A percentile compares a stretch with the other conserved stretches of the same genome.
Evolutionary conservation across 2,329 filamentous ascomycete species (phyloP).

Genomic region (Ilyonectria mors-panacis): DNA sequence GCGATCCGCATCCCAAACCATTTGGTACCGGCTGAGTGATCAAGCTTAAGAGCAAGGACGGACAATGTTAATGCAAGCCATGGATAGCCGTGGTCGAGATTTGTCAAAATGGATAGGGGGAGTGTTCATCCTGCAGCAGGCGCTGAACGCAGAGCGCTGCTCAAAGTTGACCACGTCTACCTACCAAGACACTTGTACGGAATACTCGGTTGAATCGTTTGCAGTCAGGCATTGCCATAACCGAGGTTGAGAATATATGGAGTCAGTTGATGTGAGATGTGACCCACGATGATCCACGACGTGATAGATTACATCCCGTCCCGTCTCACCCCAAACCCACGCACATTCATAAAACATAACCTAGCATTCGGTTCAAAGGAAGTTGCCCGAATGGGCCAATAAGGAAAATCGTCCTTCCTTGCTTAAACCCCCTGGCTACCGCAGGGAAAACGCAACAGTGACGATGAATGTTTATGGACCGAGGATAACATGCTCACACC

Average conservation of each 20-base stretch:
- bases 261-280: constrained; percentile 13
- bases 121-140: neutral
- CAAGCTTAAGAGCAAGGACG: neutral
- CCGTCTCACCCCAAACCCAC: constrained; percentile 30
- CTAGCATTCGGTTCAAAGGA: constrained; percentile 41
- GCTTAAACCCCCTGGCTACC: constrained; percentile 2
- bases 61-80: constrained; percentile 1
- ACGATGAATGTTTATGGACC: constrained; percentile 26
- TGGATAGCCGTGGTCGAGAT: neutral
- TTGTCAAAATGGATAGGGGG: constrained; percentile 1
- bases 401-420: constrained; percentile 18
- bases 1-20: neutral
- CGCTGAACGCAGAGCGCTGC: neutral
- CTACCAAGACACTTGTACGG: constrained; percentile 12
- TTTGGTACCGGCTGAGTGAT: neutral
- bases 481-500: constrained; percentile 39
- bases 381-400: constrained; percentile 33
- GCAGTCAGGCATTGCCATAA: constrained; percentile 5
- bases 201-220: constrained; percentile 5
- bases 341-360: constrained; percentile 17
- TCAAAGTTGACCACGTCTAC: neutral
- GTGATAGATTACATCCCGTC: constrained; percentile 16
- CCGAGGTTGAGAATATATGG: constrained; percentile 35
- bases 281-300: constrained; percentile 27
- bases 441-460: constrained; percentile 23